A percentile compares a stretch with the other conserved stretches of the same genome.
These are phyloP conservation scores for Candolleomyces eurysporus DNA, from an alignment of 768 basidiomycete genomes.

Conservation along the genomic window DNA sequence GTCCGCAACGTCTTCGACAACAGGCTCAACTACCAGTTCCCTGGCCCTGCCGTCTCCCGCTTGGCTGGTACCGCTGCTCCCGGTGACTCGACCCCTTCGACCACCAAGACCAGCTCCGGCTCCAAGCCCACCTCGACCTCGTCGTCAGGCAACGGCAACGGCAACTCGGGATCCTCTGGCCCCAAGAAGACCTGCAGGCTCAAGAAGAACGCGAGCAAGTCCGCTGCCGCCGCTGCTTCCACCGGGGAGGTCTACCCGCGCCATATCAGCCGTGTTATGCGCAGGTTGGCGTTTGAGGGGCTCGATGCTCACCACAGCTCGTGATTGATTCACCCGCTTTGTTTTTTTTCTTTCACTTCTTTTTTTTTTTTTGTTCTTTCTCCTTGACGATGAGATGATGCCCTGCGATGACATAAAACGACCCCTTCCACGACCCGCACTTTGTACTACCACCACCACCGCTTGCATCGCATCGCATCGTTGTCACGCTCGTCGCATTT, in stretches of 20 bases:
- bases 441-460: no score
- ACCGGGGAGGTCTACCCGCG: slow-evolving; percentile 17
- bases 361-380: no score
- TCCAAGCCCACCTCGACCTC: neutral
- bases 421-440: no score
- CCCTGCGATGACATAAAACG: no score
- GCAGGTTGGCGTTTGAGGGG: slow-evolving; percentile 21
- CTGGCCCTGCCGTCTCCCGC: slow-evolving; percentile 49
- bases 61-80: slow-evolving; percentile 26
- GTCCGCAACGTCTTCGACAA: slow-evolving; percentile 42
- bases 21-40: slow-evolving; percentile 38
- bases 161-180: neutral
- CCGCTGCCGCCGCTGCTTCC: neutral
- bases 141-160: neutral
- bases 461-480: no score
- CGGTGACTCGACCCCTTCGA: slow-evolving; percentile 2
- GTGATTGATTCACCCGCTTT: no score
- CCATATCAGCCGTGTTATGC: slow-evolving; percentile 34
- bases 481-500: no score
- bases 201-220: neutral
- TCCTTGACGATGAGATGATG: no score
- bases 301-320: neutral
- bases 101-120: neutral
- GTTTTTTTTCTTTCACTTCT: no score
- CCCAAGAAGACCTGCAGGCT: slow-evolving; percentile 3